Evolutionary conservation across 139 green algal species (phyloP).

Genomic region (Limnomonas spitsbergensis): DNA sequence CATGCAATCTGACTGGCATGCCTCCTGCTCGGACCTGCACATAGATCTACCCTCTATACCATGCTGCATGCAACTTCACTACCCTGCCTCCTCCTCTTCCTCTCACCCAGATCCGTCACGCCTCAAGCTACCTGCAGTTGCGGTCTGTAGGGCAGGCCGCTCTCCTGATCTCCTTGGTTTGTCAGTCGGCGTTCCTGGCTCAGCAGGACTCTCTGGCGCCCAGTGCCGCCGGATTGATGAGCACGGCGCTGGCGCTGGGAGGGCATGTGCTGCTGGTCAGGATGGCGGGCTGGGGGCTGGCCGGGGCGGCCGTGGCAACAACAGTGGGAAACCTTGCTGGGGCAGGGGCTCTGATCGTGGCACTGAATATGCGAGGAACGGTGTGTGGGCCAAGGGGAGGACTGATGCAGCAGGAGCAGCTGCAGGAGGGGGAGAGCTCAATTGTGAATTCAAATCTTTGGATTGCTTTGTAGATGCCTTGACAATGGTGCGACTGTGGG

Average conservation of each 20-base stretch:
- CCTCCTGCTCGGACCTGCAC: too few relatives aligned
- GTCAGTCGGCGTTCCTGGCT: conserved; percentile 5
- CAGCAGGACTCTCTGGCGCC: neutral
- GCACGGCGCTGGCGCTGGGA: neutral
- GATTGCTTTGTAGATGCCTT: too few relatives aligned
- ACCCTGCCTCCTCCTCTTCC: neutral
- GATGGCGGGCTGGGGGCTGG: neutral
- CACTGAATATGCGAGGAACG: neutral
- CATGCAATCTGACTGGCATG: too few relatives aligned
- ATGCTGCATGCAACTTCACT: too few relatives aligned
- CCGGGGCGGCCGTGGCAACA: neutral
- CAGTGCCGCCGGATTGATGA: neutral
- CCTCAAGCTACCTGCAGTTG: neutral
- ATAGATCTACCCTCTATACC: too few relatives aligned
- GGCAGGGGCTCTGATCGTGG: neutral
- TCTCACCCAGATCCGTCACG: neutral
- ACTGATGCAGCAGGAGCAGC: too few relatives aligned
- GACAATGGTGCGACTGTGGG: too few relatives aligned
- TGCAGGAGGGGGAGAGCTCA: too few relatives aligned
- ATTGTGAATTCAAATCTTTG: too few relatives aligned
- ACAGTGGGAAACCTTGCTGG: neutral
- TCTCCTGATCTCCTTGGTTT: neutral
- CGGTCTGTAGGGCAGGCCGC: neutral
- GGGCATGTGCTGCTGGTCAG: neutral
- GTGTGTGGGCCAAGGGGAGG: neutral